Base-by-base conservation (phyloP, 2,329 filamentous ascomycete species). In the Berkeleyomyces basicola region DNA sequence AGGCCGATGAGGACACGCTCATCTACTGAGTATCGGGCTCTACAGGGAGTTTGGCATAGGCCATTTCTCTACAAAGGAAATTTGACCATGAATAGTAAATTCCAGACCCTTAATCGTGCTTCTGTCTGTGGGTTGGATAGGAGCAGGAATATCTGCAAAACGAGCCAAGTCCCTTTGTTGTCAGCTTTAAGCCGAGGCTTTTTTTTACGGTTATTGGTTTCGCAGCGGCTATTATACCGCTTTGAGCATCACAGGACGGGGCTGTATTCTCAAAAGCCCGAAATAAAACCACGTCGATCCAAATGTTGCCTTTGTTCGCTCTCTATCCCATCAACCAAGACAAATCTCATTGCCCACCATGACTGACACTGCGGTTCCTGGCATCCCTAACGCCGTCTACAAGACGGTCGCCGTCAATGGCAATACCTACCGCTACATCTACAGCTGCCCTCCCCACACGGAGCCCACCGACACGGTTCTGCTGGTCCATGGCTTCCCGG, bases 1-100 rank as follows among this genome's bases (percentile, higher is more conserved):
- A 90, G 72, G 88, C 86, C 62, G 88, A 90, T 65, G 90, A 96
- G 75, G 90, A 96, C 69, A 90, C 86, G 68, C 89, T 96, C 61
- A 92, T 95, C 65, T 96, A 96, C 76, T 96, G 76, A 80, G 23
- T 23, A 23, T 23, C 2, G 23, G 23, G 23, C 23, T 23, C 23
- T 23, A 1, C 23, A 23, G 23, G 23, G 23, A 23, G 23, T 2
- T 23, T 23, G 23, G 2, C 23, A 23, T 23, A 23, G 23, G 23
- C 23, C 23, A 23, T 23, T 1, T 23, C 23, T 23, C 23, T 23
- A 23, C 2, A 2, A 23, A 23, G 43, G 14, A 46, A n/a, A 16
- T n/a, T 16, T 46, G 43, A 46, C 43, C 11, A 46, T 46, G 16
- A 11, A 46, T 3, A 46, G 5, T n/a, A 46, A 46, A 46, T 46